Evolutionary conservation across 2,329 filamentous ascomycete species (phyloP), one percentile per base, ranked within the genome.

Genomic region (Trichophyton rubrum): DNA sequence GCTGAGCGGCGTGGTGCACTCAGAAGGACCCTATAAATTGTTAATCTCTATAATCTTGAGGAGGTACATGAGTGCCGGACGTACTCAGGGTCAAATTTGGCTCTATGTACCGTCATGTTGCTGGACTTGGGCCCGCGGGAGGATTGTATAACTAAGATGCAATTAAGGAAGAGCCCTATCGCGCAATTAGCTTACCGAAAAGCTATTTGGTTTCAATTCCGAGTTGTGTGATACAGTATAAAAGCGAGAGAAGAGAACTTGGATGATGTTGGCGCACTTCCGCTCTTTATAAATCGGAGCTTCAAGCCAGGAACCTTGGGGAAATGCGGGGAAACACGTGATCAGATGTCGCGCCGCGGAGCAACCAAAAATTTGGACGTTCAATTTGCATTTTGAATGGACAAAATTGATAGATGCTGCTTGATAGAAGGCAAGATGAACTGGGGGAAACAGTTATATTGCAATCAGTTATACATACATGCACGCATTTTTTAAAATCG

Each of bases 1-100:
- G 74, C 68, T 38, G 75, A 77, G 63, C 77, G 71, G 62, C 77
- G 71, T 35, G 77, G 77, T 59, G 77, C 76, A 64, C 72, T 73
- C 60, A 79, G 70, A 41, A 79, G 71, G 55, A 77, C 73, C 70
- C 76, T 78, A 51, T 11, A 56, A 40, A 20, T n/a, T 53, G 56
- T 56, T 11, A 56, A 38, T 61, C 13, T 24, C 6, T 30, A 58
- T 43, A 30, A 15, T 22, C 22, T 56, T 17, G 9, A 53, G 24
- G 38, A 35, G 22, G 40, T 22, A 40, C 7, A 13, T 57, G 17
- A 47, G n/a, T 13, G 22, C 7, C 53, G 5, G 30, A 3, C 27
- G 13, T 70, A 76, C 74, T 76, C 71, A 57, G 74, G 74, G 27
- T 72, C 75, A 63, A 76, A 75, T 64, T 73, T 73, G 66, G 73